These are phyloP conservation scores for Alnus glutinosa DNA, from an alignment of 306 rosid genomes.

Conservation along the genomic window DNA sequence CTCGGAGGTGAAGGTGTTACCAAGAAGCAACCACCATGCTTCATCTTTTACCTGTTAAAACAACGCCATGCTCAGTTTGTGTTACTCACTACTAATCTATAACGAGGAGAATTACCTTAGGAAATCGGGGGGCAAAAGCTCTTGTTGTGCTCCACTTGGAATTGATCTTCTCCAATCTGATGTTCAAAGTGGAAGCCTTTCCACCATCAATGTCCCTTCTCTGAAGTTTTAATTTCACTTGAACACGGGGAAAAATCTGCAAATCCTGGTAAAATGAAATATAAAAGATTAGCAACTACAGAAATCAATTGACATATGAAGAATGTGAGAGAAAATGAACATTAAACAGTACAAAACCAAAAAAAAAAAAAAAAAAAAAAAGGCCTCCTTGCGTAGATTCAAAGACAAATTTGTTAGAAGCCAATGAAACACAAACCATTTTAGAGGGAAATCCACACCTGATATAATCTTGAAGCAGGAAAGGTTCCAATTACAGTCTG, in stretches of 20 bases:
- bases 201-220: constrained; percentile 42
- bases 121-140: constrained; percentile 87
- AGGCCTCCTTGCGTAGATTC: not conserved
- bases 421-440: constrained; percentile 17
- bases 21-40: constrained; percentile 97
- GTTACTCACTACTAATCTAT: constrained; percentile 12
- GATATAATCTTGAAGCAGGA: constrained; percentile 71
- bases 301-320: constrained; percentile 14
- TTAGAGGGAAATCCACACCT: constrained; percentile 48
- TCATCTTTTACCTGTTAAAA: constrained; percentile 78
- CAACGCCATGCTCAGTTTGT: constrained; percentile 14
- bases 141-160: constrained; percentile 58
- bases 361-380: not conserved
- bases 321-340: not conserved
- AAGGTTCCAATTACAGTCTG: constrained; percentile 62
- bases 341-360: not conserved
- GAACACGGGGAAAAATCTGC: constrained; percentile 70
- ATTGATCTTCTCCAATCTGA: constrained; percentile 77
- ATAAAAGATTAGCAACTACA: constrained; percentile 6
- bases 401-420: constrained; percentile 7
- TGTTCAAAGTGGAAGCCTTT: constrained; percentile 42
- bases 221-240: constrained; percentile 63
- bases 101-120: constrained; percentile 56
- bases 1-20: constrained; percentile 71
- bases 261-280: constrained; percentile 58